Evolutionary conservation across 345 rosid species (phyloP).

Genomic region (Gossypium longicalyx): DNA sequence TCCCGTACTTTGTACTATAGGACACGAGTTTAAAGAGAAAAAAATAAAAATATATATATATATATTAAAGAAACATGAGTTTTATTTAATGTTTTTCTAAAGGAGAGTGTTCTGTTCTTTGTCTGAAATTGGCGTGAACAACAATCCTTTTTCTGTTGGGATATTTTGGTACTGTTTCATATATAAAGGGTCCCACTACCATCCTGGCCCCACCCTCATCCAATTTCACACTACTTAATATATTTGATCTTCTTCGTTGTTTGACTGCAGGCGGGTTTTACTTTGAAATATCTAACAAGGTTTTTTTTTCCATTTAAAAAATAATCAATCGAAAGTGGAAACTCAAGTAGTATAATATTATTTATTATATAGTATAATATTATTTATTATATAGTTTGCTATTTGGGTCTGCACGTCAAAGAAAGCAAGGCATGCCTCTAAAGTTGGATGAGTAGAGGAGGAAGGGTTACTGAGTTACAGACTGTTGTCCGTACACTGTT

Average conservation of each 20-base stretch:
- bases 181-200: neutral
- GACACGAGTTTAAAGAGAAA: neutral
- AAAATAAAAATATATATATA: too few species aligned
- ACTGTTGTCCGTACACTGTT: conserved; percentile 8
- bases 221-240: neutral
- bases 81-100: neutral
- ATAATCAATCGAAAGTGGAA: too few species aligned
- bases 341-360: too few species aligned
- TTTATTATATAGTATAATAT: neutral
- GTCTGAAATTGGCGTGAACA: conserved; percentile 8
- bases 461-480: neutral
- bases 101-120: neutral
- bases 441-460: conserved; percentile 14
- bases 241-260: neutral
- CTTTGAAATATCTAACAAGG: neutral
- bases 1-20: neutral
- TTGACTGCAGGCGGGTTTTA: neutral
- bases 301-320: too few species aligned
- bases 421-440: conserved; percentile 25
- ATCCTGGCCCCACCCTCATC: neutral
- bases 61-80: neutral
- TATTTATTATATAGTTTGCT: neutral
- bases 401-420: conserved; percentile 18
- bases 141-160: conserved; percentile 28
- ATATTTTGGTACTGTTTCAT: conserved; percentile 13